These are phyloP conservation scores for Lyophyllum atratum DNA, from an alignment of 768 basidiomycete species.

Conservation along the genomic window DNA sequence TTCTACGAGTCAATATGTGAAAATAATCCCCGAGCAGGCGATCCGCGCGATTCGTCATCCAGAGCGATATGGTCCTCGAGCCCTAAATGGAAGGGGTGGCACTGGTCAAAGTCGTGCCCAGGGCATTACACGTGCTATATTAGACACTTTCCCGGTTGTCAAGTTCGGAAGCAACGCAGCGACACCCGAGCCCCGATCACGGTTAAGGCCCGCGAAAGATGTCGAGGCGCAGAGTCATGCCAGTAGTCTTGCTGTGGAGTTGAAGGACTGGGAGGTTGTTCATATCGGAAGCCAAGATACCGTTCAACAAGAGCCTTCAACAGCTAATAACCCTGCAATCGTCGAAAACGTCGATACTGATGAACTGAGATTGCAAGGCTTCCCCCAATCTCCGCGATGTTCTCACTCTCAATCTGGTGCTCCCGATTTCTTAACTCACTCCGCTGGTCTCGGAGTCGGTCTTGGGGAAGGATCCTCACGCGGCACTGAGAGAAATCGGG, in stretches of 20 bases:
- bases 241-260: background rate
- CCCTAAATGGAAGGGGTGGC: constrained; percentile 37
- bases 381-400: background rate
- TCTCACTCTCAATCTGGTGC: background rate
- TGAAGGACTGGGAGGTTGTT: constrained; percentile 21
- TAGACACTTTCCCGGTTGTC: constrained; percentile 95
- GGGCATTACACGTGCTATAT: constrained; percentile 89
- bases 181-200: background rate
- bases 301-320: background rate
- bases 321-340: background rate
- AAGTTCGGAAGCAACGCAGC: constrained; percentile 59
- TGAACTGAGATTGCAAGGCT: background rate
- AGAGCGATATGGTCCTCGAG: constrained; percentile 86
- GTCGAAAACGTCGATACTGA: background rate
- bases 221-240: constrained; percentile 21
- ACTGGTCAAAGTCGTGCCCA: constrained; percentile 67
- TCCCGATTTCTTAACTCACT: background rate
- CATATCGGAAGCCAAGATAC: constrained; percentile 5
- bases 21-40: constrained; percentile 46
- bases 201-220: constrained; percentile 22
- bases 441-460: background rate
- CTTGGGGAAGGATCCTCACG: constrained; percentile 22
- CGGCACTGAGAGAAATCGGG: constrained; percentile 16
- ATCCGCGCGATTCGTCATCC: constrained; percentile 84
- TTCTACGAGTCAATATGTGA: background rate